Evolutionary conservation across 164 flowering plant species (phyloP).

Genomic region (Umbilicus rupestris): DNA sequence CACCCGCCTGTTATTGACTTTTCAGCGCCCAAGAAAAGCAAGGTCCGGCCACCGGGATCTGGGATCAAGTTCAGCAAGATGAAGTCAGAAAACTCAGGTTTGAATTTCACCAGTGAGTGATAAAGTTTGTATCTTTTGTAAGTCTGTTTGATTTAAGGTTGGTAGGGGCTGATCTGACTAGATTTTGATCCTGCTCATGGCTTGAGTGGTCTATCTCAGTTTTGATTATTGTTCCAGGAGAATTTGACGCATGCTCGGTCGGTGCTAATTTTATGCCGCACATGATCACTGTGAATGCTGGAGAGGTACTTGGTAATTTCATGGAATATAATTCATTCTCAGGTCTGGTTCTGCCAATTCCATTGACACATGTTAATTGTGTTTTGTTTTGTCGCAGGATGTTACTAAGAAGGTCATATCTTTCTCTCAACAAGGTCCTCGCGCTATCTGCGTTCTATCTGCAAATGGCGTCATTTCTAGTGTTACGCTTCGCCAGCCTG

Average conservation of each 20-base stretch:
- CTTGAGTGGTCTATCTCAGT: background rate
- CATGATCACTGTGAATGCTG: slow-evolving; percentile 70
- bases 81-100: slow-evolving; percentile 50
- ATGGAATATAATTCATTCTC: too few relatives aligned
- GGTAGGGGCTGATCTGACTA: background rate
- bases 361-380: background rate
- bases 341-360: background rate
- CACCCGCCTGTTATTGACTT: slow-evolving; percentile 49
- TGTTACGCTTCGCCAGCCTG: slow-evolving; percentile 96
- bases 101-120: background rate
- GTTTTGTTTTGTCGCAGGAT: slow-evolving; percentile 42
- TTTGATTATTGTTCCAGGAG: slow-evolving; percentile 37
- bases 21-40: slow-evolving; percentile 52
- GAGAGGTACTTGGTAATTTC: slow-evolving; percentile 45
- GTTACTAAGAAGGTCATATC: slow-evolving; percentile 94
- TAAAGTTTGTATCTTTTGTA: background rate
- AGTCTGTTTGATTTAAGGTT: background rate
- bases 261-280: slow-evolving; percentile 86
- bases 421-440: slow-evolving; percentile 97
- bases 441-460: slow-evolving; percentile 91
- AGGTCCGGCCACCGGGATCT: slow-evolving; percentile 53
- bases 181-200: slow-evolving; percentile 20
- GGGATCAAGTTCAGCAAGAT: slow-evolving; percentile 35
- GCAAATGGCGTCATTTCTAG: slow-evolving; percentile 95
- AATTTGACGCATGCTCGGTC: slow-evolving; percentile 68